phyloP scores from a whole-genome alignment of 176 grass and related monocot genomes.

The Pontederia paniculata region DNA sequence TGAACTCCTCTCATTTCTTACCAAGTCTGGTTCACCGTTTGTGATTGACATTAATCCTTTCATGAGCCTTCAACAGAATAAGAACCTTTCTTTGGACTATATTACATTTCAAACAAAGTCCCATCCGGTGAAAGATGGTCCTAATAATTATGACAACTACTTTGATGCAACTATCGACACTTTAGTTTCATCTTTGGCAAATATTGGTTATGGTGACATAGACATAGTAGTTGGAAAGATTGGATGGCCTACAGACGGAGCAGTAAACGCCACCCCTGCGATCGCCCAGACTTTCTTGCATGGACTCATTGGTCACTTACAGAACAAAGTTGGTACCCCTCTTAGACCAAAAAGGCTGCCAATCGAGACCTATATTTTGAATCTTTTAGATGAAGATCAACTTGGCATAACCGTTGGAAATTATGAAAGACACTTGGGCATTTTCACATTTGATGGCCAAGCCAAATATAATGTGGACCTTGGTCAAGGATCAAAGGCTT shows the following conservation, averaged over 20 bases:
- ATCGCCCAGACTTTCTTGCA: slow-evolving; percentile 63
- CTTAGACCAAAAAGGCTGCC: slow-evolving; percentile 65
- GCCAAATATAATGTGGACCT: slow-evolving; percentile 66
- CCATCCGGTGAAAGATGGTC: slow-evolving; percentile 47
- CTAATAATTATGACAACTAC: slow-evolving; percentile 72
- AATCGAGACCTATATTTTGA: slow-evolving; percentile 51
- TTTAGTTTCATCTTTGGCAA: slow-evolving; percentile 64
- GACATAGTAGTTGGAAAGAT: slow-evolving; percentile 57
- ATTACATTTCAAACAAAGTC: slow-evolving; percentile 66
- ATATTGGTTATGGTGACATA: slow-evolving; percentile 57
- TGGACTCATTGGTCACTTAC: slow-evolving; percentile 64
- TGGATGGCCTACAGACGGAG: slow-evolving; percentile 97
- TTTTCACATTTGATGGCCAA: slow-evolving; percentile 98
- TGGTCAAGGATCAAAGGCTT: slow-evolving; percentile 58
- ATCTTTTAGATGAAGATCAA: slow-evolving; percentile 84
- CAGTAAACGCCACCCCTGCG: slow-evolving; percentile 59
- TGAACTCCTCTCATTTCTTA: slow-evolving; percentile 78
- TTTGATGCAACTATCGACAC: slow-evolving; percentile 78
- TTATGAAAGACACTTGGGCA: slow-evolving; percentile 67
- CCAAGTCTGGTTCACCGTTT: slow-evolving; percentile 64
- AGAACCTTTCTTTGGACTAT: slow-evolving; percentile 67
- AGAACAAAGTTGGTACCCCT: slow-evolving; percentile 66
- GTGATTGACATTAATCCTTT: slow-evolving; percentile 72
- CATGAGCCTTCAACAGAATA: slow-evolving; percentile 53
- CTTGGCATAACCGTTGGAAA: slow-evolving; percentile 26